phyloP scores from a whole-genome alignment of 345 rosid genomes.

The Melastoma malabathricum region DNA sequence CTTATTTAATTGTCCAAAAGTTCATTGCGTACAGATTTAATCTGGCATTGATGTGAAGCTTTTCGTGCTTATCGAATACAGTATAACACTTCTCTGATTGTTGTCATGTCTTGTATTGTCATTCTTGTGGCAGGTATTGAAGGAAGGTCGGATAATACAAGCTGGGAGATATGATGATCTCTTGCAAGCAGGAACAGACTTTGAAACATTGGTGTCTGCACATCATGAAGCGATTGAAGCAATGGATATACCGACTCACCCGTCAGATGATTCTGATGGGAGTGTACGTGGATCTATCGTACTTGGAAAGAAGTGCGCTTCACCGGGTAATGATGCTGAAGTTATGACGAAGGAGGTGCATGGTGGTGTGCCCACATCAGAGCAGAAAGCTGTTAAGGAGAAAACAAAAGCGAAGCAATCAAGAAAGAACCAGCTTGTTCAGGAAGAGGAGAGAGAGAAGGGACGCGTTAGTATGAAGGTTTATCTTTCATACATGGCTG shows the following conservation, averaged over 20 bases:
- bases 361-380: conserved; percentile 67
- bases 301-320: conserved; percentile 38
- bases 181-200: conserved; percentile 96
- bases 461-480: conserved; percentile 98
- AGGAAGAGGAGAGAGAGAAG: conserved; percentile 97
- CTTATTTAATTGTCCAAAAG: too few relatives aligned
- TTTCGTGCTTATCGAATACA: too few relatives aligned
- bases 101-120: background rate
- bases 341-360: conserved; percentile 78
- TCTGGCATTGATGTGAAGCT: too few relatives aligned
- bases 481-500: conserved; percentile 92
- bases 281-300: conserved; percentile 24
- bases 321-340: conserved; percentile 42
- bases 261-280: conserved; percentile 88
- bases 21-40: too few relatives aligned
- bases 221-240: conserved; percentile 98
- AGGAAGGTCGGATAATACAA: conserved; percentile 85
- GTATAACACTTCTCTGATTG: background rate
- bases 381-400: conserved; percentile 66
- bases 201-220: conserved; percentile 82
- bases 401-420: conserved; percentile 81
- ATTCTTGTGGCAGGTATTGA: conserved; percentile 54
- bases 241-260: conserved; percentile 77
- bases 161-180: conserved; percentile 97
- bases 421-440: conserved; percentile 90